Percentiles rank a stretch among this genome's conserved stretches.
These are phyloP conservation scores for Candida endomychidarum DNA, from an alignment of 805 yeast species.

Conservation along the genomic window DNA sequence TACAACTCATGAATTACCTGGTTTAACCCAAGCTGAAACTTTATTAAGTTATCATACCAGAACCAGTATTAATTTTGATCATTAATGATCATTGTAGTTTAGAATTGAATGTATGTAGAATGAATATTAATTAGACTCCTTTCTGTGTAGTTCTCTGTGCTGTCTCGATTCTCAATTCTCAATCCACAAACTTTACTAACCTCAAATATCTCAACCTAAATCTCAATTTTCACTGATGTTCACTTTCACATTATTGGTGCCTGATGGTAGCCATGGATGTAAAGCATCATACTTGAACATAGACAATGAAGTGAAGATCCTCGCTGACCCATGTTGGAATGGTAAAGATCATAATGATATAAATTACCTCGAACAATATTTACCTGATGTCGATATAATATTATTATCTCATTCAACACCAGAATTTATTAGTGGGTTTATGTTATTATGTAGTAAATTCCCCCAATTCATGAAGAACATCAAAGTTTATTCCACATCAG, in stretches of 20 bases:
- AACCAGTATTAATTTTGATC: constrained; percentile 35
- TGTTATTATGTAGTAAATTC: constrained; percentile 58
- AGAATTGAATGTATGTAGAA: constrained; percentile 5
- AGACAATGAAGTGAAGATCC: constrained; percentile 51
- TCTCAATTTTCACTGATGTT: too few relatives aligned
- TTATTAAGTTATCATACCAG: constrained; percentile 44
- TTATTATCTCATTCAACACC: constrained; percentile 85
- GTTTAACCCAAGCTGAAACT: constrained; percentile 50
- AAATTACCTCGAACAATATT: constrained; percentile 32
- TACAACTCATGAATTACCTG: constrained; percentile 50
- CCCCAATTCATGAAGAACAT: constrained; percentile 57
- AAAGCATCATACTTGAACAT: constrained; percentile 55
- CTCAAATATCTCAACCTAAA: too few relatives aligned
- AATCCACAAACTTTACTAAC: too few relatives aligned
- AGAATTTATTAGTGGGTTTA: constrained; percentile 77
- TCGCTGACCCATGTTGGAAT: constrained; percentile 79
- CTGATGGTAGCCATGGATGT: constrained; percentile 26
- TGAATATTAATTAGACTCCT: neutral
- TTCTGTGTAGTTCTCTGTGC: neutral
- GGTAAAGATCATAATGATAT: constrained; percentile 42
- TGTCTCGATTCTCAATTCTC: too few relatives aligned
- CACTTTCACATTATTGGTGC: constrained; percentile 34
- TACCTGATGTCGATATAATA: constrained; percentile 58
- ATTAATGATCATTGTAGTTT: neutral
- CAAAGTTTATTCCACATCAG: constrained; percentile 86